Base-by-base conservation (phyloP, 768 basidiomycete genomes). In the Thelephora aurantiotincta region DNA sequence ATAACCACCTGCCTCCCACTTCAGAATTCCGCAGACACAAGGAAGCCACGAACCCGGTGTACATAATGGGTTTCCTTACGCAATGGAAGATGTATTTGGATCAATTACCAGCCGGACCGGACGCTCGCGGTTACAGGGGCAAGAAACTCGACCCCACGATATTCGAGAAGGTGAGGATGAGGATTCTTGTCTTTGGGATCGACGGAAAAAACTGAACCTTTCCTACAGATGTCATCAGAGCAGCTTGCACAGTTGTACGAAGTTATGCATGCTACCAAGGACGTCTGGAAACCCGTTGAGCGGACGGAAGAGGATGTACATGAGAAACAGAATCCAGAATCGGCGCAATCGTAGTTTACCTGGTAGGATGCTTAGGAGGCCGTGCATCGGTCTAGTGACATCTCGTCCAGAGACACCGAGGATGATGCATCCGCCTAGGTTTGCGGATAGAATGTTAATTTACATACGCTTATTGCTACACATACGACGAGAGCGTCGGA, bases 81-180 rank as follows among this genome's bases (percentile, higher is more conserved):
- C 88, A 97, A 57, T 99, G 94, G 94, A 96, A 94, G 63, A 61
- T 75, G 49, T 98, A 99, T 63, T 71, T 97, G 48, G 89, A 94
- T 55, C 64, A 75, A 50, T 60, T 84, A 33, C 79, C 78, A 11
- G 63, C 56, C 22, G 73, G 69, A 12, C 58, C 65, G 5, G 68
- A 73, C 33, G 65, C 60, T 2, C 59, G 65, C 46, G 57, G 55
- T 33, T 89, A 84, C 56, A 57, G 57, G 26, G 84, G 83, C 30
- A 80, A 75, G 61, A 81, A 65, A 50, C 64, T 92, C 34, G 85
- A 91, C 60, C 61, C 77, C 9, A 78, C 75, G 1, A 58, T 77
- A 20, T 76, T 87, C 52, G 87, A 90, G 60, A 87, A 86, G 76
- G 88, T 83, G 18, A n/a, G 16, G 5, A 11, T 33, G 11, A 20